phyloP scores from a whole-genome alignment of 2,329 filamentous ascomycete species.

The Zymoseptoria passerinii region DNA sequence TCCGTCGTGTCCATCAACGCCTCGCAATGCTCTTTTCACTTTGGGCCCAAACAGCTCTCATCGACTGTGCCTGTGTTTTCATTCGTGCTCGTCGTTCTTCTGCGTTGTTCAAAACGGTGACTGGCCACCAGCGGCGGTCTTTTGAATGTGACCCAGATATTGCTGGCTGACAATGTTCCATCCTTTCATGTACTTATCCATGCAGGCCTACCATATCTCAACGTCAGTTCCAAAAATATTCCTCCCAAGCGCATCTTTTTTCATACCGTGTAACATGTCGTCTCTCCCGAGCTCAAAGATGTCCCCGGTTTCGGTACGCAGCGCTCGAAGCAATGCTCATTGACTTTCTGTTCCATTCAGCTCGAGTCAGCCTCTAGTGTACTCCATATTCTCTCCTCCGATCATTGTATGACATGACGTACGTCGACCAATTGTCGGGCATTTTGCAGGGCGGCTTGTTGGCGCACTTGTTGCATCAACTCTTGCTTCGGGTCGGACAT shows the following conservation, averaged over 20 bases:
- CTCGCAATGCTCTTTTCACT: constrained; percentile 2
- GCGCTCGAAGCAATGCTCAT: constrained; percentile 50
- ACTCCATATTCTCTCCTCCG: background rate
- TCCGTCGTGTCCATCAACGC: constrained; percentile 4
- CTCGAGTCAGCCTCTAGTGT: background rate
- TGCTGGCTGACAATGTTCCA: constrained; percentile 46
- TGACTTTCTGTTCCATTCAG: constrained; percentile 39
- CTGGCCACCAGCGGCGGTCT: constrained; percentile 24
- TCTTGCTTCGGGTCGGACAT: constrained; percentile 39
- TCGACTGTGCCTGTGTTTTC: too few relatives aligned
- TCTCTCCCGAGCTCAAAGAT: constrained; percentile 43
- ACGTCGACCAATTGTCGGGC: constrained; percentile 45
- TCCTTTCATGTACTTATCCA: constrained; percentile 49
- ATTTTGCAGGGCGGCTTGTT: constrained; percentile 45
- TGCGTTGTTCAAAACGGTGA: constrained; percentile 4
- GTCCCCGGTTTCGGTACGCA: constrained; percentile 46
- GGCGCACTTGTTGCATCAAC: constrained; percentile 46
- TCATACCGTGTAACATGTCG: constrained; percentile 38
- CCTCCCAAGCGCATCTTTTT: background rate
- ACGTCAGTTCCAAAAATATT: background rate
- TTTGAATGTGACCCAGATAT: constrained; percentile 43
- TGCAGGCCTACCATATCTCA: constrained; percentile 30
- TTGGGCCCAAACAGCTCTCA: too few relatives aligned
- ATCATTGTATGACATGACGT: constrained; percentile 3
- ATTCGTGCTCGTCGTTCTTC: background rate